A percentile compares a stretch with the other conserved stretches of the same genome.
Evolutionary conservation across 306 rosid species (phyloP).

Genomic region (Urtica urens): DNA sequence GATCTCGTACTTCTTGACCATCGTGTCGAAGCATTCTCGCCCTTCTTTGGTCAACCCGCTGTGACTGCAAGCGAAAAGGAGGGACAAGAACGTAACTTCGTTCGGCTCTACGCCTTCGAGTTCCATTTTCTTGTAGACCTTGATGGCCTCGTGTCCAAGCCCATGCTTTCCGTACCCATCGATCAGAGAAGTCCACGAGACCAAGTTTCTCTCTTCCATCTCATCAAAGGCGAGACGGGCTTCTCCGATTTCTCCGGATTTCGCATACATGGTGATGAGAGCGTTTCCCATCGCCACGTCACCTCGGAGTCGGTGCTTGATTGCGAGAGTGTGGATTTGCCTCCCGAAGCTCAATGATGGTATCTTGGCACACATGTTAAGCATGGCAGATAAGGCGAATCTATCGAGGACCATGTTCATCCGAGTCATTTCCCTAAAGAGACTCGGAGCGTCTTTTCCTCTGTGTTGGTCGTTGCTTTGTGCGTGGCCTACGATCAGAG

Average conservation of each 20-base stretch:
- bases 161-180: slow-evolving; percentile 29
- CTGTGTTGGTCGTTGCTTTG: slow-evolving; percentile 10
- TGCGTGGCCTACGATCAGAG: slow-evolving; percentile 21
- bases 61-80: slow-evolving; percentile 33
- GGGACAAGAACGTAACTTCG: slow-evolving; percentile 24
- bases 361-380: slow-evolving; percentile 22
- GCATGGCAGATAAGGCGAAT: slow-evolving; percentile 21
- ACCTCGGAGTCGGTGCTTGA: slow-evolving; percentile 13
- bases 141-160: slow-evolving; percentile 19
- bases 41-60: slow-evolving; percentile 26
- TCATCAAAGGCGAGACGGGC: slow-evolving; percentile 17
- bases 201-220: slow-evolving; percentile 23
- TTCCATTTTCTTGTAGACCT: slow-evolving; percentile 24
- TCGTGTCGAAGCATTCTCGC: slow-evolving; percentile 20
- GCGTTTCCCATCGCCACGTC: slow-evolving; percentile 31
- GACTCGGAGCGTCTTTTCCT: slow-evolving; percentile 7
- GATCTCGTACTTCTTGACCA: slow-evolving; percentile 18
- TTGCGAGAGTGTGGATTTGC: slow-evolving; percentile 20
- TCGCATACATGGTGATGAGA: slow-evolving; percentile 27
- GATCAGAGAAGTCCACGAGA: slow-evolving; percentile 25
- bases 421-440: slow-evolving; percentile 14
- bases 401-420: slow-evolving; percentile 12
- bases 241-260: slow-evolving; percentile 24
- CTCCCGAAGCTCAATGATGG: slow-evolving; percentile 25
- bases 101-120: slow-evolving; percentile 24